These are phyloP conservation scores for Pseudozyma flocculosa DNA, from an alignment of 1,284 basidiomycete genomes.

Conservation along the genomic window DNA sequence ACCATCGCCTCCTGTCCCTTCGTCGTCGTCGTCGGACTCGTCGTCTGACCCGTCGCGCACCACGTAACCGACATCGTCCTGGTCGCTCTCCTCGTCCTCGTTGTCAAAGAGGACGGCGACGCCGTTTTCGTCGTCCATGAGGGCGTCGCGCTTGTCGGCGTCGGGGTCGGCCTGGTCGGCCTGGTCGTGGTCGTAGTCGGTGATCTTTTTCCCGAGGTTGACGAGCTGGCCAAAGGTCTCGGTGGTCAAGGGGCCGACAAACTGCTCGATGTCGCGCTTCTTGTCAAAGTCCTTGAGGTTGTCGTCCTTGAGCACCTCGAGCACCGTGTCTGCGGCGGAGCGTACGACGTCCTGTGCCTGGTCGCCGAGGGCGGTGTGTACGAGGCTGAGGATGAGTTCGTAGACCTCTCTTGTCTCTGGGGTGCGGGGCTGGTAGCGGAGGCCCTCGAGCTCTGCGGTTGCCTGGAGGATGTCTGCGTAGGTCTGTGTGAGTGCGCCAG, in stretches of 20 bases:
- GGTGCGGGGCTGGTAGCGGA: constrained; percentile 88
- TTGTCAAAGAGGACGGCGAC: constrained; percentile 61
- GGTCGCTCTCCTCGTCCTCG: constrained; percentile 74
- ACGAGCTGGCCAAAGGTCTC: constrained; percentile 85
- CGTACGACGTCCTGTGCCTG: constrained; percentile 94
- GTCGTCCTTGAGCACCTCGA: constrained; percentile 89
- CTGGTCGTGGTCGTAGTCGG: constrained; percentile 88
- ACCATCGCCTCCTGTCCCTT: constrained; percentile 65
- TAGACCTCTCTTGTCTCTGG: constrained; percentile 93
- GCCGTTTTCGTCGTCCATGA: constrained; percentile 69
- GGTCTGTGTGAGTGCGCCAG: constrained; percentile 68
- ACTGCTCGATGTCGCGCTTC: constrained; percentile 87
- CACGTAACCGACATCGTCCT: constrained; percentile 90
- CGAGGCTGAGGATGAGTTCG: constrained; percentile 81
- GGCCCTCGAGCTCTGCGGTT: constrained; percentile 76
- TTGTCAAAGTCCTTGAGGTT: constrained; percentile 94
- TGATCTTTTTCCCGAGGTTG: constrained; percentile 89
- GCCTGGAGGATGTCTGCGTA: constrained; percentile 64
- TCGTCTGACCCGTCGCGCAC: constrained; percentile 62
- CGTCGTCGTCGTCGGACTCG: constrained; percentile 67
- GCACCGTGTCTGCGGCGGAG: constrained; percentile 84
- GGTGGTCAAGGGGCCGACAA: constrained; percentile 70
- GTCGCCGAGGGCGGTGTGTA: constrained; percentile 73
- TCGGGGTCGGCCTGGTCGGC: constrained; percentile 65
- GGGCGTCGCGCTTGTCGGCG: constrained; percentile 74